Percentiles rank a stretch among this genome's conserved stretches.
Conservation (phyloP, 495 filamentous ascomycete genomes). For the Talaromyces trachyspermus region DNA sequence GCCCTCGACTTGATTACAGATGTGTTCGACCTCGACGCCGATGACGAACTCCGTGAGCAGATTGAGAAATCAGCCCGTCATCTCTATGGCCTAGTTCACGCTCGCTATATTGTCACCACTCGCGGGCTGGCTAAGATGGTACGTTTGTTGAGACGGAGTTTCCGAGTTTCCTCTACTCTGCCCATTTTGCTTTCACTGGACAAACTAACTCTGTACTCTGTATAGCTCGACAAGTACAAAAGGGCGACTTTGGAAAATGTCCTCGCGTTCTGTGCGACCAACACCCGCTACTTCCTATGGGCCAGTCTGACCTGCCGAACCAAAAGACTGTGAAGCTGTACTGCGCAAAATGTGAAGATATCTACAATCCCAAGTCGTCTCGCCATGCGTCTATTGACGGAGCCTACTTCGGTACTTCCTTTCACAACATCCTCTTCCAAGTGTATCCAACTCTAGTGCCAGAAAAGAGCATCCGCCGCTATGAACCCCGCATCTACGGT, state of each 20-base stretch:
- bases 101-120: slow-evolving; percentile 94
- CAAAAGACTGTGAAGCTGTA: slow-evolving; percentile 89
- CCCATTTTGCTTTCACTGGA: too few relatives aligned
- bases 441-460: slow-evolving; percentile 88
- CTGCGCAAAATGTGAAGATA: slow-evolving; percentile 93
- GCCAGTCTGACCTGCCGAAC: slow-evolving; percentile 79
- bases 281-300: slow-evolving; percentile 88
- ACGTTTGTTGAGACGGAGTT: too few relatives aligned
- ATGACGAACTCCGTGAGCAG: slow-evolving; percentile 94
- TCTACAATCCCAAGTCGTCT: slow-evolving; percentile 98
- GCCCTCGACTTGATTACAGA: slow-evolving; percentile 99
- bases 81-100: slow-evolving; percentile 93
- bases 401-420: slow-evolving; percentile 94
- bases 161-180: too few relatives aligned
- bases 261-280: slow-evolving; percentile 88
- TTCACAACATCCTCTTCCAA: slow-evolving; percentile 98
- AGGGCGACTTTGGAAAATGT: slow-evolving; percentile 96
- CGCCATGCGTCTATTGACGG: slow-evolving; percentile 93
- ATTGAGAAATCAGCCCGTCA: slow-evolving; percentile 97
- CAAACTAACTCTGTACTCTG: background rate
- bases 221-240: slow-evolving; percentile 97
- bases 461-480: slow-evolving; percentile 74
- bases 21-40: slow-evolving; percentile 97
- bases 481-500: slow-evolving; percentile 83
- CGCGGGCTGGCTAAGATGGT: slow-evolving; percentile 95